Base-by-base conservation (phyloP, 176 grass and related monocot genomes). In the Ensete ventricosum region DNA sequence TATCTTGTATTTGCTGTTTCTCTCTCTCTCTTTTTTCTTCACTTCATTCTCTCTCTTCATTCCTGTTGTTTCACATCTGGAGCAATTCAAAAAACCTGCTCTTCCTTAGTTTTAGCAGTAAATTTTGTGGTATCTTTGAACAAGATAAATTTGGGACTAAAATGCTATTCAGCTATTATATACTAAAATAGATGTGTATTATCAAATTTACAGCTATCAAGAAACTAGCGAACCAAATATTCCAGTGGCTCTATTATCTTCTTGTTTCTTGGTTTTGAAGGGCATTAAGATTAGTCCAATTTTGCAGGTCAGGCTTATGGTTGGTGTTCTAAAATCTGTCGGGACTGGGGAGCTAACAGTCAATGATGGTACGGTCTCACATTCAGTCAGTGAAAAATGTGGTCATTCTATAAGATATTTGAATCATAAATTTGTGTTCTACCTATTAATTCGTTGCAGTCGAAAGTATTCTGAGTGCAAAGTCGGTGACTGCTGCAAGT, bases 291-390 rank as follows among this genome's bases (percentile, higher is more conserved):
- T 87, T 54, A 51, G 11, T 86, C 81, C 29, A 65, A 69, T 34
- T 43, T 43, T 80, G 64, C 84, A 99, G 95, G 88, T 99, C 60
- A 89, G 95, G 74, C 73, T 99, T 71, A 89, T 99, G 90, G 95
- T 99, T 58, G 95, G 90, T 78, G 88, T 89, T 84, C 76, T 99
- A 69, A 99, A 94, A 89, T 87, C 76, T 84, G 90, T 94, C 87
- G 95, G 95, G 26, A 89, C 81, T 9, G 95, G 88, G 59, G 69
- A 94, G 73, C 51, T 89, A 59, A 81, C 84, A 86, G 78, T 77
- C 58, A 72, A 50, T 14, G 88, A 99, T 87, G 90, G 95, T 99
- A 26, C 79, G 77, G 23, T 80, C 29, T 83, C 70, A 72, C 8
- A 58, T 52, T 64, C 9, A 9, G 1, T 16, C 27, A 51, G 9